Evolutionary conservation across 2,329 filamentous ascomycete species (phyloP), one percentile per base, ranked within the genome.

Genomic region (Colletotrichum graminicola): DNA sequence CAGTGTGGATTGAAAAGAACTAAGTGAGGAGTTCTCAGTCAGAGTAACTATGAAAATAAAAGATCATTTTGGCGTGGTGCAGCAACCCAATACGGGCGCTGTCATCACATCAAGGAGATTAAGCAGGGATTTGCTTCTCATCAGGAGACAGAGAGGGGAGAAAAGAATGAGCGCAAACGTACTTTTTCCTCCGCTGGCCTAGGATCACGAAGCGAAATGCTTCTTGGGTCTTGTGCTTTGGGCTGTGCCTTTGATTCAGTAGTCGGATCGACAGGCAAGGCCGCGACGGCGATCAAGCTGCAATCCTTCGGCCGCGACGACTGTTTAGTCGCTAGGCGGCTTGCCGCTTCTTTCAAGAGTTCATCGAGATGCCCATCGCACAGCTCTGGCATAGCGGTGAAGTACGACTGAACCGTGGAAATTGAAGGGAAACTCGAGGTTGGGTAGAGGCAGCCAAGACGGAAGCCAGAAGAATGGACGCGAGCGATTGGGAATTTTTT

Each of bases 11-110:
- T 26, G 7, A 34, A 47, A 36, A 18, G 16, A 39, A n/a, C 23
- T 16, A 12, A 21, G 14, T 12, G 5, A 43, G 12, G 7, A 1
- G n/a, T 34, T 67, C 47, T 62, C 62, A 75, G 82, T 93, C 91
- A 92, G 90, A 91, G 91, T 93, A 93, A 93, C 91, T 93, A 92
- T 92, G 85, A 86, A 82, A 80, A 81, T 79, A 81, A 80, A 84
- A 82, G 82, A 86, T 86, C 86, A 87, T 82, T 87, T 86, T 82
- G 83, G 81, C 89, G 90, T 88, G 89, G 75, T 74, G 71, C 66
- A 73, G 75, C 80, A 75, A 79, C 80, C 80, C 82, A 83, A 81
- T 80, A 82, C 80, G 80, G 78, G 81, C 76, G 73, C 76, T 77
- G 60, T 76, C 77, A 78, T 76, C 80, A 68, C 73, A 71, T 74